Percentiles rank a stretch among this genome's conserved stretches.
phyloP scores from a whole-genome alignment of 1,284 basidiomycete genomes.

The Athelia psychrophila region DNA sequence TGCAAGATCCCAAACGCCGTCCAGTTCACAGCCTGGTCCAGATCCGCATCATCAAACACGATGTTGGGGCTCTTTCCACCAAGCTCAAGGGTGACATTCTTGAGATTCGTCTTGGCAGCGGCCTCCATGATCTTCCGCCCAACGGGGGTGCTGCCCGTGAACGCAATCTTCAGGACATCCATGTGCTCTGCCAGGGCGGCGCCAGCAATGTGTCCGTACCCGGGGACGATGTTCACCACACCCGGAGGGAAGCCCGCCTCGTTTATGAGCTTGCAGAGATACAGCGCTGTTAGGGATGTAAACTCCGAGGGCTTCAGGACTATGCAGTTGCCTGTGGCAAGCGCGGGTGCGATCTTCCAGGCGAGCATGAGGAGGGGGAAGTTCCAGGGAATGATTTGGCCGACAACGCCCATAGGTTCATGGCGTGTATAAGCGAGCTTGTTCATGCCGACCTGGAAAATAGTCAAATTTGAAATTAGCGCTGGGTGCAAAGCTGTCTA shows the following conservation, averaged over 20 bases:
- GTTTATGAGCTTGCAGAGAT: slow-evolving; percentile 31
- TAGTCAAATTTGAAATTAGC: too few relatives aligned
- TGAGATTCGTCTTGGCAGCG: slow-evolving; percentile 66
- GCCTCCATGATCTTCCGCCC: slow-evolving; percentile 71
- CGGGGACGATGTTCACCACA: slow-evolving; percentile 66
- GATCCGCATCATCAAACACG: slow-evolving; percentile 49
- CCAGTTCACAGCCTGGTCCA: slow-evolving; percentile 67
- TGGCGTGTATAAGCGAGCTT: slow-evolving; percentile 22
- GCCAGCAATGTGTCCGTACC: slow-evolving; percentile 46
- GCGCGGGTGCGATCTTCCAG: slow-evolving; percentile 72
- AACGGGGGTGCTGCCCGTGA: slow-evolving; percentile 56
- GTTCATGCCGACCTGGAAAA: slow-evolving; percentile 14
- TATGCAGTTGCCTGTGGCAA: slow-evolving; percentile 67
- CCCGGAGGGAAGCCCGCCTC: slow-evolving; percentile 64
- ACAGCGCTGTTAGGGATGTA: slow-evolving; percentile 63
- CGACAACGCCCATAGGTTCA: slow-evolving; percentile 19
- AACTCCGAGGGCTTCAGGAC: slow-evolving; percentile 74
- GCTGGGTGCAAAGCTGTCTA: too few relatives aligned
- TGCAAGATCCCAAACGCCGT: slow-evolving; percentile 64
- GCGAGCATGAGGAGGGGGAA: slow-evolving; percentile 42
- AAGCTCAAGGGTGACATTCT: slow-evolving; percentile 72
- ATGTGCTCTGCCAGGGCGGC: slow-evolving; percentile 38
- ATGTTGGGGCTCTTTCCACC: slow-evolving; percentile 73
- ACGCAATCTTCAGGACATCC: slow-evolving; percentile 44
- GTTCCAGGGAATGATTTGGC: slow-evolving; percentile 5